These are phyloP conservation scores for Phytophthora vignae DNA, from an alignment of 352 stramenopile genomes.

Conservation along the genomic window DNA sequence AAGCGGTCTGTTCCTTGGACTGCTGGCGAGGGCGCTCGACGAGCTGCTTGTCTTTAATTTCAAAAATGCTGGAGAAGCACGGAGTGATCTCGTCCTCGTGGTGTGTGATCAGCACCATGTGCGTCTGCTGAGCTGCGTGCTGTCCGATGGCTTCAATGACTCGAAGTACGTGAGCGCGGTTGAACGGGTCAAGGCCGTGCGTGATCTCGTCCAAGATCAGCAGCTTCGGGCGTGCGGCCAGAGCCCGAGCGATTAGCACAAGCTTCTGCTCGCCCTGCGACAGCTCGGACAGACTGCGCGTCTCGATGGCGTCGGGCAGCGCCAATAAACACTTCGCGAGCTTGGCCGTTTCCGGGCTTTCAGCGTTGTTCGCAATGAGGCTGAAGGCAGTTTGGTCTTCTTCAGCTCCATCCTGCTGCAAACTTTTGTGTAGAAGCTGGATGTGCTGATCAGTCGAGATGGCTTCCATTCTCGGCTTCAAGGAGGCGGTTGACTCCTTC, in stretches of 20 bases:
- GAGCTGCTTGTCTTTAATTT: slow-evolving; percentile 78
- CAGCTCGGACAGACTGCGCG: slow-evolving; percentile 69
- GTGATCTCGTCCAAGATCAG: slow-evolving; percentile 94
- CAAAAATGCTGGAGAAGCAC: slow-evolving; percentile 83
- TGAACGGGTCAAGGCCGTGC: slow-evolving; percentile 90
- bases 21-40: slow-evolving; percentile 38
- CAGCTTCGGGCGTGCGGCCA: slow-evolving; percentile 78
- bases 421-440: slow-evolving; percentile 62
- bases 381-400: slow-evolving; percentile 41
- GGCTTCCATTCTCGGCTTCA: slow-evolving; percentile 55
- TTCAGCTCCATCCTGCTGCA: slow-evolving; percentile 23
- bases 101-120: slow-evolving; percentile 93
- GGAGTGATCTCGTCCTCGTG: slow-evolving; percentile 91
- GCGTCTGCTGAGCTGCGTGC: slow-evolving; percentile 43
- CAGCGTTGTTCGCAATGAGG: slow-evolving; percentile 57
- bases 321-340: slow-evolving; percentile 48
- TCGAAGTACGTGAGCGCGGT: slow-evolving; percentile 77
- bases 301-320: slow-evolving; percentile 42
- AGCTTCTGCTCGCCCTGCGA: slow-evolving; percentile 95
- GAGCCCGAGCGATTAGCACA: slow-evolving; percentile 83
- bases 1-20: slow-evolving; percentile 30
- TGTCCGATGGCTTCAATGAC: slow-evolving; percentile 84
- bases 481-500: not conserved
- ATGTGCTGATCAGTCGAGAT: slow-evolving; percentile 94
- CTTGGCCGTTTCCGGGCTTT: slow-evolving; percentile 37